phyloP scores from a whole-genome alignment of 768 basidiomycete genomes.

The Tephrocybe sp. region DNA sequence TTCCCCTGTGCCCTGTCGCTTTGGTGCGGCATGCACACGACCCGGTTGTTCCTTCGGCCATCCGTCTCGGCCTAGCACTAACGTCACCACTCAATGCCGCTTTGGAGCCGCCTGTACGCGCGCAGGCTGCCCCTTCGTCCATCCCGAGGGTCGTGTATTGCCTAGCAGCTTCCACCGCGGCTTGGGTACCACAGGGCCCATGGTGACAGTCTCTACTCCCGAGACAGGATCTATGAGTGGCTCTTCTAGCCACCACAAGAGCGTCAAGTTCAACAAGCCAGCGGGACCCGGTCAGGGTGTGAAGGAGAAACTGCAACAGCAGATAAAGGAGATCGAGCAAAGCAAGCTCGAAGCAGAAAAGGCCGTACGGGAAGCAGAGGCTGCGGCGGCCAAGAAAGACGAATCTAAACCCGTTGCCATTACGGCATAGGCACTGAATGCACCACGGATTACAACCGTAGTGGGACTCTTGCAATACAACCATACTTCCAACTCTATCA shows the following conservation, averaged over 20 bases:
- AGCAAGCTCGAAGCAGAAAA: slow-evolving; percentile 61
- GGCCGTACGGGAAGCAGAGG: slow-evolving; percentile 64
- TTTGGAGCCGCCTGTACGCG: slow-evolving; percentile 88
- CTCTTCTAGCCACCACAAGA: slow-evolving; percentile 58
- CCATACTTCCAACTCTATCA: slow-evolving; percentile 3
- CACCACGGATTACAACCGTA: slow-evolving; percentile 5
- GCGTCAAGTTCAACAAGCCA: slow-evolving; percentile 64
- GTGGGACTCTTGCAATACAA: slow-evolving; percentile 2
- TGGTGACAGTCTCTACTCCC: slow-evolving; percentile 60
- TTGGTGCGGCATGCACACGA: slow-evolving; percentile 69
- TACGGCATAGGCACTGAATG: slow-evolving; percentile 28
- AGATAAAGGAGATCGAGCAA: slow-evolving; percentile 66
- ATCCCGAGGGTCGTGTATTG: slow-evolving; percentile 83
- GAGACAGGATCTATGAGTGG: slow-evolving; percentile 66
- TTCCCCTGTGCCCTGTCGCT: slow-evolving; percentile 54
- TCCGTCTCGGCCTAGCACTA: slow-evolving; percentile 38
- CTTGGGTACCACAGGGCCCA: slow-evolving; percentile 53
- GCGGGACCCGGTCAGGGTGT: slow-evolving; percentile 32
- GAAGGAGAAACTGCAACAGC: slow-evolving; percentile 45
- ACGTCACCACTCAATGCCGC: slow-evolving; percentile 56
- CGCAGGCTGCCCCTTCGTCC: slow-evolving; percentile 83
- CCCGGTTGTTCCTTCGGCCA: slow-evolving; percentile 69
- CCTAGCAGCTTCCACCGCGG: slow-evolving; percentile 82
- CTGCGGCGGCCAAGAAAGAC: slow-evolving; percentile 59
- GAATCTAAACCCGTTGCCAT: slow-evolving; percentile 50